Conservation (phyloP, 306 rosid genomes). For the Pueraria montana region DNA sequence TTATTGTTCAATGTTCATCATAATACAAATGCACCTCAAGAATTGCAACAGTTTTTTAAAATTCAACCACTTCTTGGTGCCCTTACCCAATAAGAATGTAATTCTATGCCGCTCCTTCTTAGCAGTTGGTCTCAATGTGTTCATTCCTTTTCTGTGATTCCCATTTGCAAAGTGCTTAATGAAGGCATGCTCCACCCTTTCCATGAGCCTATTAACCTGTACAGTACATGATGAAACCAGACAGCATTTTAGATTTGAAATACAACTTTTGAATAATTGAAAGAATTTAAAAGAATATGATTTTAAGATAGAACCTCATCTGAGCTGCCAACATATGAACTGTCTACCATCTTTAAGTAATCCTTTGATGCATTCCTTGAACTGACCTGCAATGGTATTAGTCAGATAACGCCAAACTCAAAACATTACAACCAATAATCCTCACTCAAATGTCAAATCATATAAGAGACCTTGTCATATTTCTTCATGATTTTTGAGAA, state of each 20-base stretch:
- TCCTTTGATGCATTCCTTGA: conserved; percentile 63
- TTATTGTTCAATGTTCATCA: conserved; percentile 7
- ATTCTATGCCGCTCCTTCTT: conserved; percentile 43
- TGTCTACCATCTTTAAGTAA: conserved; percentile 78
- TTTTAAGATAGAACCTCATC: conserved; percentile 59
- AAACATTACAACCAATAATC: conserved; percentile 5
- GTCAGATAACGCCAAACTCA: background rate
- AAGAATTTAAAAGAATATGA: conserved; percentile 18
- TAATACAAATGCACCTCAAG: background rate
- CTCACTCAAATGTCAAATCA: conserved; percentile 28
- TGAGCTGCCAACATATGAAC: conserved; percentile 65
- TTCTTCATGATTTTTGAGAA: conserved; percentile 90
- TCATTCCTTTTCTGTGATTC: conserved; percentile 51
- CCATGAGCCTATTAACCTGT: conserved; percentile 71
- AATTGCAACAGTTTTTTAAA: background rate
- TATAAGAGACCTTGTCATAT: conserved; percentile 73
- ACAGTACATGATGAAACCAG: conserved; percentile 34
- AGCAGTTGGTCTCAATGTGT: conserved; percentile 35
- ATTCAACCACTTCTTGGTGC: conserved; percentile 9
- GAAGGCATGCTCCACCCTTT: conserved; percentile 73
- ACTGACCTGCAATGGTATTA: conserved; percentile 25
- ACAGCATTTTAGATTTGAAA: conserved; percentile 19
- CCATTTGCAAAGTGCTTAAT: conserved; percentile 58
- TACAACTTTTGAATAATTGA: background rate
- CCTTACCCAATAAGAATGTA: conserved; percentile 48